These are phyloP conservation scores for Aquilaria malaccensis DNA, from an alignment of 345 rosid genomes.

Conservation along the genomic window DNA sequence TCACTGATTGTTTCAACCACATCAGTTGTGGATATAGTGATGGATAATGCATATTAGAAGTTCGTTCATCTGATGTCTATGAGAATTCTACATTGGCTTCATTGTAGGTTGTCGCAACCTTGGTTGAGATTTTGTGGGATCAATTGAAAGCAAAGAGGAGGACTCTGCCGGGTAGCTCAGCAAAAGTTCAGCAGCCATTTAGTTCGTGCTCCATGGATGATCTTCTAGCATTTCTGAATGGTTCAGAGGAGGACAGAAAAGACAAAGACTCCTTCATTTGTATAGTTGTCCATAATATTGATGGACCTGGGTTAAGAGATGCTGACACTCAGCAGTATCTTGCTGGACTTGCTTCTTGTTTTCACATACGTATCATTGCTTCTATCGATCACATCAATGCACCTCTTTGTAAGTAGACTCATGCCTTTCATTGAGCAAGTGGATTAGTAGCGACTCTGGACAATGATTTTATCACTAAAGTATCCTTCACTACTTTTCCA, in stretches of 20 bases:
- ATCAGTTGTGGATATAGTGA: neutral
- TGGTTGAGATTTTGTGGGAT: slow-evolving; percentile 72
- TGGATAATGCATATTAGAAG: neutral
- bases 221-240: slow-evolving; percentile 53
- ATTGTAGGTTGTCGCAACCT: slow-evolving; percentile 46
- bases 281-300: slow-evolving; percentile 73
- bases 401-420: slow-evolving; percentile 55
- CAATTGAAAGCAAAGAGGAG: slow-evolving; percentile 42
- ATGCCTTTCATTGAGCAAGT: neutral
- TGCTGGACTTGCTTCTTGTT: slow-evolving; percentile 78
- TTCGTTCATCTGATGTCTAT: neutral
- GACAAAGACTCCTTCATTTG: slow-evolving; percentile 57
- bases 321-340: slow-evolving; percentile 72
- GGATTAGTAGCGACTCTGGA: neutral
- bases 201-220: slow-evolving; percentile 66
- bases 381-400: slow-evolving; percentile 90
- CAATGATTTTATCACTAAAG: too few relatives aligned
- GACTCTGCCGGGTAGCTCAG: slow-evolving; percentile 18
- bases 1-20: neutral
- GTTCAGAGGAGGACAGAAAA: slow-evolving; percentile 23
- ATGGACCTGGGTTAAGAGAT: slow-evolving; percentile 83
- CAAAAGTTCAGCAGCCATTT: slow-evolving; percentile 51
- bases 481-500: too few relatives aligned
- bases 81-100: neutral
- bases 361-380: slow-evolving; percentile 62